Percentiles rank a stretch among this genome's conserved stretches.
Conservation (phyloP, 768 basidiomycete species). For the Filobasidium floriforme region DNA sequence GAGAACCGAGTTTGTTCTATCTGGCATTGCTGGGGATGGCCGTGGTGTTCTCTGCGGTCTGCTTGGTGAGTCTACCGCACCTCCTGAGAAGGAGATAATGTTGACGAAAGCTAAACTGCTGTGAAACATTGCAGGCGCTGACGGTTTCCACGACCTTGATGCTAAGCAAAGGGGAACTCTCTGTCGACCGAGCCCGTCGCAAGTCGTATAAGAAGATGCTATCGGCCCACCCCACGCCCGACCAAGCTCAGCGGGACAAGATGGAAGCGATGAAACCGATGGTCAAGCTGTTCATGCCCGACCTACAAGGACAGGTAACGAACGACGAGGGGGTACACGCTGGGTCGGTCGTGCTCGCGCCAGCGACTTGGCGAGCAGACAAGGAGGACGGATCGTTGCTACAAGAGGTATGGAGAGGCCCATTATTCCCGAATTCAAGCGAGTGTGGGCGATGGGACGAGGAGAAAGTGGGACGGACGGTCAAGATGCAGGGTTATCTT, state of each 20-base stretch:
- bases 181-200: not conserved
- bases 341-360: not conserved
- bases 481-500: not conserved
- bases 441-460: not conserved
- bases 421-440: not conserved
- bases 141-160: not conserved
- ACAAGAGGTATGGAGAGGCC: not conserved
- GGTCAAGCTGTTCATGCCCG: not conserved
- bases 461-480: not conserved
- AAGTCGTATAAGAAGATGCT: not conserved
- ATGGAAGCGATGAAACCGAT: not conserved
- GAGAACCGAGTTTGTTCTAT: not conserved
- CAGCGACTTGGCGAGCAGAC: not conserved
- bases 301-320: not conserved
- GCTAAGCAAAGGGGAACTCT: not conserved
- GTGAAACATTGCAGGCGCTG: not conserved
- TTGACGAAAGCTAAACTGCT: not conserved
- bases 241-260: not conserved
- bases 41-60: not conserved
- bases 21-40: not conserved
- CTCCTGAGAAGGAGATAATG: too few species aligned
- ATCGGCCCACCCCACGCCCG: not conserved
- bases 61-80: not conserved
- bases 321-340: not conserved
- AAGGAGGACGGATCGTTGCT: conserved; percentile 1